Evolutionary conservation across 1,284 basidiomycete genomes (phyloP).

Genomic region (Cryptococcus hybrid): DNA sequence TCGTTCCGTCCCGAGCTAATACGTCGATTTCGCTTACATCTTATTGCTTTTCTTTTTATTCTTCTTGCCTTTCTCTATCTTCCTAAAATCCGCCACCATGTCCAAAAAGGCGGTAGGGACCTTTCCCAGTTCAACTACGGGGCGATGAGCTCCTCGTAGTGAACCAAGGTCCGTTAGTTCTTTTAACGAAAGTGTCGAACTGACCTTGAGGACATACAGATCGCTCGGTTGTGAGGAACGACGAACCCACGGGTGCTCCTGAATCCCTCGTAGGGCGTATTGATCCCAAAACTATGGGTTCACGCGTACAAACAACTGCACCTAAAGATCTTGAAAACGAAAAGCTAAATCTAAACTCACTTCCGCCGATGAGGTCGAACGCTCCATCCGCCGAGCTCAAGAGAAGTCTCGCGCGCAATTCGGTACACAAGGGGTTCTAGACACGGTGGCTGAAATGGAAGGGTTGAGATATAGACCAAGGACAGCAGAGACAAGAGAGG

Average conservation of each 20-base stretch:
- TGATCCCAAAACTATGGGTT: constrained; percentile 90
- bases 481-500: constrained; percentile 89
- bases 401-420: constrained; percentile 40
- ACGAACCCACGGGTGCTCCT: constrained; percentile 94
- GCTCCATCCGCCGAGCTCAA: constrained; percentile 44
- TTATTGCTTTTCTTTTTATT: background rate
- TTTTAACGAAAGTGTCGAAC: background rate
- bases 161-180: constrained; percentile 58
- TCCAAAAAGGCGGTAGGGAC: constrained; percentile 60
- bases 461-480: constrained; percentile 89
- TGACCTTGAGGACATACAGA: constrained; percentile 22
- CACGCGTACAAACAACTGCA: constrained; percentile 74
- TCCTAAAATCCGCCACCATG: constrained; percentile 31
- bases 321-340: constrained; percentile 94
- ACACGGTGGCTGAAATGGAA: constrained; percentile 89
- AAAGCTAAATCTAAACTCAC: constrained; percentile 69
- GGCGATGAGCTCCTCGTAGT: constrained; percentile 84
- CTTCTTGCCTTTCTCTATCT: background rate
- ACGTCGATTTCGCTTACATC: no score
- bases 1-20: no score
- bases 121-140: constrained; percentile 86
- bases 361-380: constrained; percentile 51
- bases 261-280: constrained; percentile 91
- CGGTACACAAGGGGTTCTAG: constrained; percentile 74
- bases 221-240: constrained; percentile 63